phyloP scores from a whole-genome alignment of 495 filamentous ascomycete genomes.

The Penicillium subrubescens region DNA sequence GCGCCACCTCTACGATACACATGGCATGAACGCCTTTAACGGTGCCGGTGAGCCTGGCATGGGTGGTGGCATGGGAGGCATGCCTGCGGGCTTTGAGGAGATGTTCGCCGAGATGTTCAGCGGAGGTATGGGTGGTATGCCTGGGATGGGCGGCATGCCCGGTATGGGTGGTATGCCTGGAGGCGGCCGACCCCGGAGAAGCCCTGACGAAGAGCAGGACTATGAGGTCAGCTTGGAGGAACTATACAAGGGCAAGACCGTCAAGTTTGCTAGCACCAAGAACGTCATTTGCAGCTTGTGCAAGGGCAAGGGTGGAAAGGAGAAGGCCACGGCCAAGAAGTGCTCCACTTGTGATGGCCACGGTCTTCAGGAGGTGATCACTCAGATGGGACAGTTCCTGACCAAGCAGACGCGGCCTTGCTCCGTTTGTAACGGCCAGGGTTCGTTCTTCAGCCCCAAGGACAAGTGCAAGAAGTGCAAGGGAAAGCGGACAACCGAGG shows the following conservation, averaged over 20 bases:
- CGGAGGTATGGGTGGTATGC: conserved; percentile 61
- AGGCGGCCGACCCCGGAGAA: conserved; percentile 64
- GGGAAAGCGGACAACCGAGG: conserved; percentile 75
- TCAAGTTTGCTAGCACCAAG: conserved; percentile 91
- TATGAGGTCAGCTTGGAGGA: conserved; percentile 92
- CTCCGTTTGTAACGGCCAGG: conserved; percentile 76
- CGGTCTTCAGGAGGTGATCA: conserved; percentile 71
- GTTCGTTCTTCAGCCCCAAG: conserved; percentile 86
- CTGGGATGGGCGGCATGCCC: conserved; percentile 45
- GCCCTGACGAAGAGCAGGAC: conserved; percentile 81
- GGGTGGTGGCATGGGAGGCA: conserved; percentile 65
- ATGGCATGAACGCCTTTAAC: conserved; percentile 96
- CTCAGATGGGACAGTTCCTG: conserved; percentile 77
- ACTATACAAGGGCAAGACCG: conserved; percentile 97
- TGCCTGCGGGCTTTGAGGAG: conserved; percentile 87
- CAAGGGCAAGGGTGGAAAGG: conserved; percentile 89
- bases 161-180: conserved; percentile 51
- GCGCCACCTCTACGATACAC: conserved; percentile 84
- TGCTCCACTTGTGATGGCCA: conserved; percentile 82
- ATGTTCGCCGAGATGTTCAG: conserved; percentile 77
- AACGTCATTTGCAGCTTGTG: conserved; percentile 85
- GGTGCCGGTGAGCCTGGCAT: conserved; percentile 64
- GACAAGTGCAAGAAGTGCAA: conserved; percentile 99
- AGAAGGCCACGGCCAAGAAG: conserved; percentile 81
- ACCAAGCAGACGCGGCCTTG: conserved; percentile 75